These are phyloP conservation scores for Strigomonas galati DNA, from an alignment of 208 protist genomes.

Conservation along the genomic window DNA sequence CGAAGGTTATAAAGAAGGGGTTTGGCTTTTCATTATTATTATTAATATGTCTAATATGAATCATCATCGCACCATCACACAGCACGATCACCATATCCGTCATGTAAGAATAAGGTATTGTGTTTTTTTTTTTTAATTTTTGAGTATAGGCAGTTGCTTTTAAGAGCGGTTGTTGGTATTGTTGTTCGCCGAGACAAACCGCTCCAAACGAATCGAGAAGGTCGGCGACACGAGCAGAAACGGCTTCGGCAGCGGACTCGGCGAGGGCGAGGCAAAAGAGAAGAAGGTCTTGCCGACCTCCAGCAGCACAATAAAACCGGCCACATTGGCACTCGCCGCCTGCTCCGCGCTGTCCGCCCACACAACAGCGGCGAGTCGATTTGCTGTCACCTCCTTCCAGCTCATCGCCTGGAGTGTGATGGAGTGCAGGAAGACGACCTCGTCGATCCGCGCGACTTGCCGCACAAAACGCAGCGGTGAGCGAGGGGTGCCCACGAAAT, in stretches of 20 bases:
- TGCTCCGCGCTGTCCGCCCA: constrained; percentile 61
- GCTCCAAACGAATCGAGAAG: constrained; percentile 8
- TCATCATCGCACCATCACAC: no score
- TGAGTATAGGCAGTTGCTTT: no score
- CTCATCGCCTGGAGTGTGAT: constrained; percentile 47
- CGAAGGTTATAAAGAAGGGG: not conserved
- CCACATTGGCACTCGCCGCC: constrained; percentile 59
- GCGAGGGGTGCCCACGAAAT: constrained; percentile 68
- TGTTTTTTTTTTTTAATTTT: constrained; percentile 1
- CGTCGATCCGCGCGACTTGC: constrained; percentile 46
- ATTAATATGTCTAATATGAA: no score
- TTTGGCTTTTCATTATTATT: no score
- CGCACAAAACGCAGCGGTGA: constrained; percentile 53
- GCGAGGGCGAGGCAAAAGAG: constrained; percentile 66
- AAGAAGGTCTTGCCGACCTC: constrained; percentile 74
- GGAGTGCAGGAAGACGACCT: constrained; percentile 69
- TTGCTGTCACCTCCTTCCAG: constrained; percentile 44
- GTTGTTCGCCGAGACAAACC: not conserved
- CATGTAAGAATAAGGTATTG: no score
- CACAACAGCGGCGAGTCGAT: constrained; percentile 60
- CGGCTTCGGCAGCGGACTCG: constrained; percentile 61
- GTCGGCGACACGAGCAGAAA: constrained; percentile 76
- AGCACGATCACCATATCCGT: no score
- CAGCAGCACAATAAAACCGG: constrained; percentile 71
- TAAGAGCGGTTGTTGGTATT: no score